phyloP scores from a whole-genome alignment of 306 rosid genomes.

The Trifolium subterraneum region DNA sequence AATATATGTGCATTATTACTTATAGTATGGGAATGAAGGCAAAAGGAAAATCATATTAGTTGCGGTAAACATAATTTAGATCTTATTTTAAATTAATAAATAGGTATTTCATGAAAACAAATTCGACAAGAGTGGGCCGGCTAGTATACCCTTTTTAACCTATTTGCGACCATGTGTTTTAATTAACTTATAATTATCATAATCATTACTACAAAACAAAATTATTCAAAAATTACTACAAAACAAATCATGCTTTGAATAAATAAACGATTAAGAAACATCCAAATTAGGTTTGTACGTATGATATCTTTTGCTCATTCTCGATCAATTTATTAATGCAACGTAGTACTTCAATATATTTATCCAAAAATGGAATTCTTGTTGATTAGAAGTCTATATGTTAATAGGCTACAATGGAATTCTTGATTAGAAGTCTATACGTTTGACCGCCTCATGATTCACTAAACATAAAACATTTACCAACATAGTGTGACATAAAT shows the following conservation, averaged over 20 bases:
- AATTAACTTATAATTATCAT: conserved; percentile 27
- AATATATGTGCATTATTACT: conserved; percentile 40
- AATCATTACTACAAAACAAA: conserved; percentile 40
- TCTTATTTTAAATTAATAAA: conserved; percentile 45
- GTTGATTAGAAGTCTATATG: neutral
- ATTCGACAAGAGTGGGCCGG: conserved; percentile 90
- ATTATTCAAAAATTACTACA: conserved; percentile 23
- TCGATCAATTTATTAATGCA: conserved; percentile 11
- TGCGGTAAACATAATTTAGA: conserved; percentile 40
- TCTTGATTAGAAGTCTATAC: neutral
- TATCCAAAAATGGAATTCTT: conserved; percentile 6
- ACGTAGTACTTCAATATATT: conserved; percentile 6
- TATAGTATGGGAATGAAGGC: conserved; percentile 46
- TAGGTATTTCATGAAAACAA: conserved; percentile 48
- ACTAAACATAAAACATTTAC: no score
- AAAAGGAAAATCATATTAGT: conserved; percentile 42
- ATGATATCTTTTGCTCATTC: conserved; percentile 26
- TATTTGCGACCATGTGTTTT: conserved; percentile 54
- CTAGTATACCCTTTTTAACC: conserved; percentile 84
- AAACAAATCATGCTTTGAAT: conserved; percentile 37
- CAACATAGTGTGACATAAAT: no score
- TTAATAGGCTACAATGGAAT: no score
- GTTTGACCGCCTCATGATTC: neutral
- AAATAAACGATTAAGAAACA: conserved; percentile 39
- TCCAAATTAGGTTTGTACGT: conserved; percentile 44